Base-by-base conservation (phyloP, 352 stramenopile species). In the Globisporangium yorkense region DNA sequence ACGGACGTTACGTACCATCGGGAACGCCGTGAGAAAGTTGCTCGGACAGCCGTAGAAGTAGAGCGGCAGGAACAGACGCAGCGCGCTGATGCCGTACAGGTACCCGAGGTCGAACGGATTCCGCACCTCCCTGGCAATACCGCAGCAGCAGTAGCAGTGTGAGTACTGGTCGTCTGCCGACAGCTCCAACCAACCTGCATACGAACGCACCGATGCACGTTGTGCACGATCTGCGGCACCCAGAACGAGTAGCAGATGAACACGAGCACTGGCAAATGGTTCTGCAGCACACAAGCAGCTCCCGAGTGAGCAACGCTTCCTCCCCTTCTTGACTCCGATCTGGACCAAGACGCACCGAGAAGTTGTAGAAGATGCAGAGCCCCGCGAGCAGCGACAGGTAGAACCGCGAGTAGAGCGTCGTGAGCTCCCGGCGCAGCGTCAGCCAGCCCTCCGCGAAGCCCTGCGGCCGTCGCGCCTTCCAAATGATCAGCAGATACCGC, bases 241-340 rank as follows among this genome's bases (percentile, higher is more conserved):
- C 97, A 99, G 74, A 99, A 99, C 21, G 93, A 98, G 65, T 98
- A 99, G 66, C 96, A 87, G 13, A 97, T 57, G 54, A 99, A 83
- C 2, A 98, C 80, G 44, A 98, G 88, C 47, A 97, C 62, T 10
- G 76, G 82, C 54, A 96, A 68, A 43, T 96, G 88, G 50, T 86
- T 86, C 75, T 97, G 61, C 16, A 51, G 15, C 24, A 27, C 24
- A 27, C 24, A 27, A 27, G 24, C 24, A 27, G 7, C 15, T 10
- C 5, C 9, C 2, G 18, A 7, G 24, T 35, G 31, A 35, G 31
- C 31, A 9, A 10, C 31, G 5, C 31, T 35, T 35, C 31, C 31
- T 35, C 31, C 0, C 5, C 31, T 3, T 7, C 31, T 35, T 35
- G 31, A 7, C 5, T 35, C 31, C 31, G 5, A 9, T 35, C 5